Conservation (phyloP, 2,329 filamentous ascomycete species). For the Byssochlamys sp. region DNA sequence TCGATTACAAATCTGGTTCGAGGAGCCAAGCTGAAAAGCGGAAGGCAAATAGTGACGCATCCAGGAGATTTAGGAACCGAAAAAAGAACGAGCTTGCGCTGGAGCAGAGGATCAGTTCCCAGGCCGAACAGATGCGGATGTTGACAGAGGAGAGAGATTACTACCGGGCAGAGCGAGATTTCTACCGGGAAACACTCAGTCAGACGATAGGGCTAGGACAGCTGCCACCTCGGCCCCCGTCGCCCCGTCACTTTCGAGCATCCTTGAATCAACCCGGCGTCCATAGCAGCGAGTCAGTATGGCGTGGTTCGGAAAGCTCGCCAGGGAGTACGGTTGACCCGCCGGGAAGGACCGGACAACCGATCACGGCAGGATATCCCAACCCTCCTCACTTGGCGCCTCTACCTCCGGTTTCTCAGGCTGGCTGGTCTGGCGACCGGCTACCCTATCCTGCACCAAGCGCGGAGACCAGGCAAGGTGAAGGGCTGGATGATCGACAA, state of each 20-base stretch:
- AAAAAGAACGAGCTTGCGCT: slow-evolving; percentile 33
- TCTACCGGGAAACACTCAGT: slow-evolving; percentile 26
- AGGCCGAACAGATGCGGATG: slow-evolving; percentile 25
- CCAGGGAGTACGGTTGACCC: neutral
- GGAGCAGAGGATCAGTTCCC: slow-evolving; percentile 26
- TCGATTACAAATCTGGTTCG: slow-evolving; percentile 34
- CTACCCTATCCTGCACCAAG: slow-evolving; percentile 6
- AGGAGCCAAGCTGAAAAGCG: slow-evolving; percentile 33
- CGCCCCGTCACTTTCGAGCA: slow-evolving; percentile 15
- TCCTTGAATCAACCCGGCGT: slow-evolving; percentile 3
- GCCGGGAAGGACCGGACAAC: neutral
- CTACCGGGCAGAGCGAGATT: slow-evolving; percentile 32
- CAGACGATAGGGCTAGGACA: slow-evolving; percentile 17
- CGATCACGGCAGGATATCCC: neutral
- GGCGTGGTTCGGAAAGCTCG: neutral
- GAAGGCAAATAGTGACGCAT: slow-evolving; percentile 35
- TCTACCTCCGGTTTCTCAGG: neutral
- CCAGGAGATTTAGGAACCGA: slow-evolving; percentile 31
- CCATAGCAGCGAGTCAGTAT: slow-evolving; percentile 1
- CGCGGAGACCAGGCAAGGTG: slow-evolving; percentile 1
- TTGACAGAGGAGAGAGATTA: slow-evolving; percentile 28
- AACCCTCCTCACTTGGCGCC: neutral
- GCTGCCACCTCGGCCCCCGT: slow-evolving; percentile 21
- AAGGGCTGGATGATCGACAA: neutral
- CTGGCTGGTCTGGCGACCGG: slow-evolving; percentile 7